These are phyloP conservation scores for Ophiocordyceps australis DNA, from an alignment of 2,329 filamentous ascomycete species.

Conservation along the genomic window DNA sequence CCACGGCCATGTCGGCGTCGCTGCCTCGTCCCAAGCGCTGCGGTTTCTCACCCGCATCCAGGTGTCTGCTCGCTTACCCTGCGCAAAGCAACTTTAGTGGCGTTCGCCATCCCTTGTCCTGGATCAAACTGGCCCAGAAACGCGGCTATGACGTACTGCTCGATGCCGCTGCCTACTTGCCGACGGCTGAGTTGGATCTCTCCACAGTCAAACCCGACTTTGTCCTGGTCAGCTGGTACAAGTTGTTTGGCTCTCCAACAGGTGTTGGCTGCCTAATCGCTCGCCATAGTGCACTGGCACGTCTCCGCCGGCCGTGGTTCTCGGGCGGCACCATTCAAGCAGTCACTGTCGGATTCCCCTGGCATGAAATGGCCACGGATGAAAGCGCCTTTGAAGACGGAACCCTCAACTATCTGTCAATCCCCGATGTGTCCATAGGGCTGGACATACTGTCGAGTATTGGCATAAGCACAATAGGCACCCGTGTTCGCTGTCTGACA, in stretches of 20 bases:
- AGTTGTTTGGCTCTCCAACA: conserved; percentile 21
- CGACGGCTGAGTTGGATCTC: conserved; percentile 16
- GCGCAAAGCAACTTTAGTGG: conserved; percentile 26
- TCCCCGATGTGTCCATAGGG: conserved; percentile 17
- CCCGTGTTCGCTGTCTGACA: conserved; percentile 16
- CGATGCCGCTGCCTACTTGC: conserved; percentile 20
- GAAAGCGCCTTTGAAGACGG: conserved; percentile 20
- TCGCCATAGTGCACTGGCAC: conserved; percentile 10
- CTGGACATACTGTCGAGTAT: conserved; percentile 15
- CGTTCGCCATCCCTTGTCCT: conserved; percentile 19
- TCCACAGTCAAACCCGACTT: conserved; percentile 16
- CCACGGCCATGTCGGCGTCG: conserved; percentile 6
- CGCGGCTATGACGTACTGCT: conserved; percentile 20
- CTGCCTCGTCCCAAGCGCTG: conserved; percentile 5
- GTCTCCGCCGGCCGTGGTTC: conserved; percentile 19
- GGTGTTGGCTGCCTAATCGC: conserved; percentile 20
- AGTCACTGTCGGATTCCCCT: conserved; percentile 11
- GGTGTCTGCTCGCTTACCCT: conserved; percentile 23
- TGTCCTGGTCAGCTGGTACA: conserved; percentile 20
- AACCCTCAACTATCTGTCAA: conserved; percentile 18
- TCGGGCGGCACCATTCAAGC: conserved; percentile 18
- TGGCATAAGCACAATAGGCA: conserved; percentile 10
- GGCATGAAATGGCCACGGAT: conserved; percentile 11
- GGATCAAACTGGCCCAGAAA: conserved; percentile 15
- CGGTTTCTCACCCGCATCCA: background rate